Percentiles rank a stretch among this genome's conserved stretches.
Evolutionary conservation across 805 yeast genomes (phyloP).

Genomic region (Candida awuae): DNA sequence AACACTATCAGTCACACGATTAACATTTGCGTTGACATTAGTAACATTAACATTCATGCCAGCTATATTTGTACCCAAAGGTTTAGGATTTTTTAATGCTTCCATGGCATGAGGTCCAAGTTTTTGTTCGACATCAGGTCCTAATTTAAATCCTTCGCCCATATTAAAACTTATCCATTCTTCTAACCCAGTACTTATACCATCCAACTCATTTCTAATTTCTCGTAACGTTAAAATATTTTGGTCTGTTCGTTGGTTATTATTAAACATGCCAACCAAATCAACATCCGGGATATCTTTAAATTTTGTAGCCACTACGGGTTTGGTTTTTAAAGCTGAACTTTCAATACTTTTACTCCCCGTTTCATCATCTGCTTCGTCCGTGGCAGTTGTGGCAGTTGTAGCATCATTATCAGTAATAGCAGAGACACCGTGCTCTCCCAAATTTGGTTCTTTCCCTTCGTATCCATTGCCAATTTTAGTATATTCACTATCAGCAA

Average conservation of each 20-base stretch:
- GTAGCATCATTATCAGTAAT: background rate
- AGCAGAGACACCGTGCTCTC: no score
- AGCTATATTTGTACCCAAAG: background rate
- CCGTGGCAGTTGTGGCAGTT: background rate
- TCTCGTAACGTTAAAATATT: conserved; percentile 35
- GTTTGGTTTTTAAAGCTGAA: background rate
- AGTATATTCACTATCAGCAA: conserved; percentile 22
- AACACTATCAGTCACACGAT: conserved; percentile 7
- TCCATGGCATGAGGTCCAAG: conserved; percentile 49
- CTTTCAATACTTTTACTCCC: background rate
- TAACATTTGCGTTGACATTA: conserved; percentile 1
- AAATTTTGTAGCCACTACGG: background rate
- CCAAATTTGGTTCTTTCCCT: no score
- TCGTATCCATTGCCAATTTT: no score
- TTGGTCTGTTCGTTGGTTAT: conserved; percentile 19
- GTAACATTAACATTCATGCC: background rate
- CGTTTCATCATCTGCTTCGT: background rate
- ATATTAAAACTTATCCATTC: conserved; percentile 16
- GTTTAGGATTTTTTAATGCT: conserved; percentile 2
- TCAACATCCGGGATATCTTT: conserved; percentile 6
- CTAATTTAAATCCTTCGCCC: conserved; percentile 5
- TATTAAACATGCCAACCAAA: conserved; percentile 1
- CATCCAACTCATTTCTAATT: conserved; percentile 35
- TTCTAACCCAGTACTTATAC: conserved; percentile 49
- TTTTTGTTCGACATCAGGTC: conserved; percentile 13